phyloP scores from a whole-genome alignment of 148 eudicot species.

The Fagopyrum tataricum region DNA sequence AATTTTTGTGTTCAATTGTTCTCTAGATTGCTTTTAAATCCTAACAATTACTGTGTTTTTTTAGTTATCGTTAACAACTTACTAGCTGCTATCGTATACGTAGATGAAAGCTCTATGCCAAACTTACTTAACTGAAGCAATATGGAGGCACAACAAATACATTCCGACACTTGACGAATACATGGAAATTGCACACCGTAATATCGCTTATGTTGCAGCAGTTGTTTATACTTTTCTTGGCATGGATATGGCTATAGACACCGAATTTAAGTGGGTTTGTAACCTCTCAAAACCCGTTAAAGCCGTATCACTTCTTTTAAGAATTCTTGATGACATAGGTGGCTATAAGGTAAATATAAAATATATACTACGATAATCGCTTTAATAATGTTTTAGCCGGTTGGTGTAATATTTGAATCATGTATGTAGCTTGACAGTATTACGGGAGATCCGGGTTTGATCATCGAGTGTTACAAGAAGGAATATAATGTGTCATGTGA shows the following conservation, averaged over 20 bases:
- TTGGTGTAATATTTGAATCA: too few relatives aligned
- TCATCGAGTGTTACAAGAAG: constrained; percentile 19
- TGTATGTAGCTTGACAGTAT: constrained; percentile 21
- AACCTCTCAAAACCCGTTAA: background rate
- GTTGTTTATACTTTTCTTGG: constrained; percentile 11
- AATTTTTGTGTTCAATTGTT: too few relatives aligned
- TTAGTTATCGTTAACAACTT: background rate
- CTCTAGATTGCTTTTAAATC: too few relatives aligned
- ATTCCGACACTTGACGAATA: constrained; percentile 19
- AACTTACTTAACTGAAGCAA: constrained; percentile 19
- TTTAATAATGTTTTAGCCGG: too few relatives aligned
- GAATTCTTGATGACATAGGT: constrained; percentile 25
- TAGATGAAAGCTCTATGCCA: constrained; percentile 16
- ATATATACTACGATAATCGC: background rate
- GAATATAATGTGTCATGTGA: constrained; percentile 1
- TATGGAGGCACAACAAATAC: too few relatives aligned
- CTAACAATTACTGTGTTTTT: background rate
- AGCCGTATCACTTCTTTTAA: constrained; percentile 1
- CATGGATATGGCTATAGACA: constrained; percentile 14
- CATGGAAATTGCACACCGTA: background rate
- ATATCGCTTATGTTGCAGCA: constrained; percentile 7
- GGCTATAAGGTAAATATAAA: constrained; percentile 7
- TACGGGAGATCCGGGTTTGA: constrained; percentile 12
- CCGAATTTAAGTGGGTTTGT: constrained; percentile 19
- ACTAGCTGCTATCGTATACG: background rate